phyloP scores from a whole-genome alignment of 1,139 yeast genomes.

The Geotrichum aggregatum region DNA sequence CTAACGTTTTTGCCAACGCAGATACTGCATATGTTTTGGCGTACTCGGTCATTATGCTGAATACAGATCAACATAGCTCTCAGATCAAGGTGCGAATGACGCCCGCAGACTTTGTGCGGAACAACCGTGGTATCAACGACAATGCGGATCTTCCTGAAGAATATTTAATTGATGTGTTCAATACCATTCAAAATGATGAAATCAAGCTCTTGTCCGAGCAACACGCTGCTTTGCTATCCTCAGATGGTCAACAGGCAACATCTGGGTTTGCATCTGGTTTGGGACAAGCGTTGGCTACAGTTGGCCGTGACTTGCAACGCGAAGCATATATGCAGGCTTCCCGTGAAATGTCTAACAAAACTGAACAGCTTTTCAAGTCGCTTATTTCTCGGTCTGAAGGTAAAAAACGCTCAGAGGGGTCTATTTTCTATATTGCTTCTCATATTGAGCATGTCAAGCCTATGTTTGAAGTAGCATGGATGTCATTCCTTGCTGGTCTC shows the following conservation, averaged over 20 bases:
- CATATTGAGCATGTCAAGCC: slow-evolving; percentile 89
- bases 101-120: slow-evolving; percentile 73
- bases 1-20: slow-evolving; percentile 81
- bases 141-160: slow-evolving; percentile 79
- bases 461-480: slow-evolving; percentile 92
- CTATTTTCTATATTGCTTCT: slow-evolving; percentile 55
- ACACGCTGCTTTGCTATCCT: slow-evolving; percentile 80
- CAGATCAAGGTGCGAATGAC: slow-evolving; percentile 87
- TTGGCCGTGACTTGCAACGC: slow-evolving; percentile 67
- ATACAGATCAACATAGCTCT: slow-evolving; percentile 89
- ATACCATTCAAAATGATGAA: slow-evolving; percentile 76
- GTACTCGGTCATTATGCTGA: slow-evolving; percentile 86
- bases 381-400: slow-evolving; percentile 48
- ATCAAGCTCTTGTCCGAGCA: slow-evolving; percentile 91
- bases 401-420: slow-evolving; percentile 33
- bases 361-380: slow-evolving; percentile 76
- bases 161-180: slow-evolving; percentile 60
- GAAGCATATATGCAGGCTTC: slow-evolving; percentile 93
- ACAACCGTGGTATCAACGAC: slow-evolving; percentile 89
- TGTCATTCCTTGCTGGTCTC: slow-evolving; percentile 90
- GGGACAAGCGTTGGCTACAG: slow-evolving; percentile 55
- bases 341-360: slow-evolving; percentile 81
- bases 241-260: slow-evolving; percentile 46
- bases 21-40: slow-evolving; percentile 92
- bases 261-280: slow-evolving; percentile 39